Percentiles rank a stretch among this genome's conserved stretches.
These are phyloP conservation scores for Termitomyces sp. DNA, from an alignment of 1,284 basidiomycete species.

Conservation along the genomic window DNA sequence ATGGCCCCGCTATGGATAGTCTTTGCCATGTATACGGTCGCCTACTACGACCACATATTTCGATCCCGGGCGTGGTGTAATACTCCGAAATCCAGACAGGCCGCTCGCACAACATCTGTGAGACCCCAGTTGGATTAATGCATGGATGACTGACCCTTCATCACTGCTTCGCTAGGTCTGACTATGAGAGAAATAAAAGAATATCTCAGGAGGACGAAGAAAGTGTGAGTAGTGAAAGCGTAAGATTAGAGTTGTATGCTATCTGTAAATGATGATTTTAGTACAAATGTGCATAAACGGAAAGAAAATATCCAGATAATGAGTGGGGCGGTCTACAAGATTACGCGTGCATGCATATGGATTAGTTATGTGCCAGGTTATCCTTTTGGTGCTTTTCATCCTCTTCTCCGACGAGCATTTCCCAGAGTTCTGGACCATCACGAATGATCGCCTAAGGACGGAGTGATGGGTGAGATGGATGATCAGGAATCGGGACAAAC, in stretches of 20 bases:
- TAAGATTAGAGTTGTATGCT: background rate
- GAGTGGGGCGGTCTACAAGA: background rate
- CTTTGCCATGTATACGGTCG: too few species aligned
- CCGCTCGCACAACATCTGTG: too few species aligned
- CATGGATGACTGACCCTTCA: background rate
- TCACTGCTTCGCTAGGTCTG: background rate
- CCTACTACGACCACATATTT: too few species aligned
- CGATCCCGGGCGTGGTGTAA: too few species aligned
- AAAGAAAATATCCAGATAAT: background rate
- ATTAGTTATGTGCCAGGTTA: background rate
- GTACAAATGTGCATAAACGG: background rate
- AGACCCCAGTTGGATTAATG: too few species aligned
- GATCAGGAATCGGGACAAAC: conserved; percentile 23
- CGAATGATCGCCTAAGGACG: conserved; percentile 16
- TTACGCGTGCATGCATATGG: background rate
- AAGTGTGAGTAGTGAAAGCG: background rate
- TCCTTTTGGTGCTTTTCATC: conserved; percentile 3
- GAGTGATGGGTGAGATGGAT: background rate
- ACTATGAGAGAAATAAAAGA: background rate
- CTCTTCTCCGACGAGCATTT: conserved; percentile 15
- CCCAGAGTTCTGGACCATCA: conserved; percentile 19
- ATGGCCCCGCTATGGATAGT: too few species aligned
- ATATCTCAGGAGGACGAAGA: background rate
- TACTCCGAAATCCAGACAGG: too few species aligned
- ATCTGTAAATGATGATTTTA: background rate